Percentiles rank a stretch among this genome's conserved stretches.
Evolutionary conservation across 805 yeast species (phyloP).

Genomic region (Saccharomycopsis sp.): DNA sequence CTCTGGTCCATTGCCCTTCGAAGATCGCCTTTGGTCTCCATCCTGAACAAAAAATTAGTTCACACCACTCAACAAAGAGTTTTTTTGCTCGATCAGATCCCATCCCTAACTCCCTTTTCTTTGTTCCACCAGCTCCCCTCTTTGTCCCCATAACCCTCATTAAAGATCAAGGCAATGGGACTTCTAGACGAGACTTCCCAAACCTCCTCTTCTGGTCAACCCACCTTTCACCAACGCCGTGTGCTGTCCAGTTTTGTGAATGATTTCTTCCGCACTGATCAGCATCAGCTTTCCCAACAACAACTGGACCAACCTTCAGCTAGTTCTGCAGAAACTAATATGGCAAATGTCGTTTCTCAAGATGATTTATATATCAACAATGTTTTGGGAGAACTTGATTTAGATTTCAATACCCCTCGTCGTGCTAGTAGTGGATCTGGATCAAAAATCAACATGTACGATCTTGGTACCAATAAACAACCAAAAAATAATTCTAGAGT

Average conservation of each 20-base stretch:
- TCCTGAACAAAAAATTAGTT: too few relatives aligned
- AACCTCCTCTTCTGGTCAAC: background rate
- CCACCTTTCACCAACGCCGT: slow-evolving; percentile 7
- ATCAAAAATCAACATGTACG: background rate
- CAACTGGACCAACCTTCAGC: background rate
- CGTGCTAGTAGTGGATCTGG: background rate
- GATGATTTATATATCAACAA: slow-evolving; percentile 13
- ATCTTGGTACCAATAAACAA: background rate
- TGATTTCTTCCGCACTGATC: slow-evolving; percentile 4
- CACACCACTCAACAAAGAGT: too few relatives aligned
- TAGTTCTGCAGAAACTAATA: background rate
- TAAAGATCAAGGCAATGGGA: too few relatives aligned
- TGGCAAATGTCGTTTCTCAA: background rate
- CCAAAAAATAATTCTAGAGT: background rate
- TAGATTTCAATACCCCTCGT: slow-evolving; percentile 11
- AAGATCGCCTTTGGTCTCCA: too few relatives aligned
- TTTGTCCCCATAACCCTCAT: too few relatives aligned
- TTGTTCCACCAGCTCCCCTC: too few relatives aligned
- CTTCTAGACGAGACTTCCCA: background rate
- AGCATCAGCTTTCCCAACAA: background rate
- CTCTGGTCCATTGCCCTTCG: too few relatives aligned
- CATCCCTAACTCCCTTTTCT: too few relatives aligned
- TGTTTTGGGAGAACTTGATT: slow-evolving; percentile 14
- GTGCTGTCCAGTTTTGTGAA: slow-evolving; percentile 3
- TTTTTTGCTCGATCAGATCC: too few relatives aligned